phyloP scores from a whole-genome alignment of 176 grass and related monocot species.

The Aegilops bicornis region DNA sequence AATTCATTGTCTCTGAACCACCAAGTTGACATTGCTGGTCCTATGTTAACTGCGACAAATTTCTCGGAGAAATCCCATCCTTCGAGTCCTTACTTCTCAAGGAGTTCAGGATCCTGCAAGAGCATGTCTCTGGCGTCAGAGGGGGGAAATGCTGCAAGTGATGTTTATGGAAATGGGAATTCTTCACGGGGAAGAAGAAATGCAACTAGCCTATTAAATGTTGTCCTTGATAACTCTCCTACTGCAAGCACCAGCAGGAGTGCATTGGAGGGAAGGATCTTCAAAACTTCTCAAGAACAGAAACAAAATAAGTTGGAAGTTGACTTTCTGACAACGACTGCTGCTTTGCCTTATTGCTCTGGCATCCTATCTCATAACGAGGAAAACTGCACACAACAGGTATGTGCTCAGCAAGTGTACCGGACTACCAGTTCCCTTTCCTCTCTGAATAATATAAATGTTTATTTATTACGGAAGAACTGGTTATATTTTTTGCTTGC shows the following conservation, averaged over 20 bases:
- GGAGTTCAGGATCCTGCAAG: conserved; percentile 32
- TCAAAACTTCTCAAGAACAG: conserved; percentile 19
- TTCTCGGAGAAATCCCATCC: conserved; percentile 29
- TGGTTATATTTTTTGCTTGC: not conserved
- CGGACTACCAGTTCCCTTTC: conserved; percentile 15
- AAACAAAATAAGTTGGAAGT: conserved; percentile 33
- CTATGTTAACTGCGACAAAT: conserved; percentile 22
- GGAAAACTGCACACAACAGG: conserved; percentile 31
- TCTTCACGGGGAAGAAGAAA: conserved; percentile 31
- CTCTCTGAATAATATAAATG: conserved; percentile 6
- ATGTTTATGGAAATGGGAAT: conserved; percentile 14
- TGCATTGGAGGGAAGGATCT: conserved; percentile 4
- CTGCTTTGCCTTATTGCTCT: conserved; percentile 26
- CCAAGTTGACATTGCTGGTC: conserved; percentile 20
- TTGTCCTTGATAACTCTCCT: conserved; percentile 36
- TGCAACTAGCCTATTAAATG: not conserved
- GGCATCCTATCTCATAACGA: conserved; percentile 22
- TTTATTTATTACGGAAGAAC: conserved; percentile 1
- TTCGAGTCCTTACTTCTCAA: conserved; percentile 34
- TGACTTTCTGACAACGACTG: not conserved
- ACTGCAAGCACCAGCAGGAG: conserved; percentile 16
- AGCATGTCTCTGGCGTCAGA: conserved; percentile 16
- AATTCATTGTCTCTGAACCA: conserved; percentile 19
- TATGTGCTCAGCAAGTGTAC: conserved; percentile 30
- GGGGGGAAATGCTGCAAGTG: conserved; percentile 25